Conservation (phyloP, 192 early-diverging fungal species). For the Umbelopsis isabellina region DNA sequence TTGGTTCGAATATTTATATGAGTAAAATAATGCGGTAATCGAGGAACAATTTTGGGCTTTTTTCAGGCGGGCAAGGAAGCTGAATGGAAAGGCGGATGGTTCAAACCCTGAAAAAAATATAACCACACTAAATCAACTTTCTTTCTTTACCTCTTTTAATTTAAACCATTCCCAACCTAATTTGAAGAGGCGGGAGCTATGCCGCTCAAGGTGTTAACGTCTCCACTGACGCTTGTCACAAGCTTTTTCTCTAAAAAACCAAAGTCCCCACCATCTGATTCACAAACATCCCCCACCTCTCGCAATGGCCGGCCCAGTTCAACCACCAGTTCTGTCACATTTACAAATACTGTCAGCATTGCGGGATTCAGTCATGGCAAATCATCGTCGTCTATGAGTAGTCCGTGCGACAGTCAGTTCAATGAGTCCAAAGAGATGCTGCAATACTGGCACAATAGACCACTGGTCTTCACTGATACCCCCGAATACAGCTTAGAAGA, state of each 20-base stretch:
- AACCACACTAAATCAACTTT: too few species aligned
- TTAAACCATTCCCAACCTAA: neutral
- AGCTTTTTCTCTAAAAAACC: slow-evolving; percentile 16
- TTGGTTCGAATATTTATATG: neutral
- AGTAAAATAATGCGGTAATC: neutral
- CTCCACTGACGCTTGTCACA: slow-evolving; percentile 18
- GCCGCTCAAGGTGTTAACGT: slow-evolving; percentile 21
- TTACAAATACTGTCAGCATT: slow-evolving; percentile 13
- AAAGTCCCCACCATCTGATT: slow-evolving; percentile 10
- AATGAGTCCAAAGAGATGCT: slow-evolving; percentile 20
- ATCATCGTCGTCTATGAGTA: slow-evolving; percentile 18
- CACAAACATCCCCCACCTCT: neutral
- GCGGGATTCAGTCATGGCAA: slow-evolving; percentile 19
- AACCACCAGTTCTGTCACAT: slow-evolving; percentile 3
- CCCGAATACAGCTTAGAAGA: slow-evolving; percentile 9
- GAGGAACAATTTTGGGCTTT: neutral
- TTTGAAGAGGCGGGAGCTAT: slow-evolving; percentile 7
- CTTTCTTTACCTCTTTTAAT: neutral
- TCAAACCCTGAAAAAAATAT: neutral
- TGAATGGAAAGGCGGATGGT: neutral
- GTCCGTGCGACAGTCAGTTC: slow-evolving; percentile 14
- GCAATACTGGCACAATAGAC: slow-evolving; percentile 39
- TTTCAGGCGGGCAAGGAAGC: neutral
- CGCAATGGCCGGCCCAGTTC: slow-evolving; percentile 4
- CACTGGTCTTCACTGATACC: slow-evolving; percentile 20